Percentiles rank a stretch among this genome's conserved stretches.
These are phyloP conservation scores for Cytospora piceicola DNA, from an alignment of 2,329 filamentous ascomycete genomes.

Conservation along the genomic window DNA sequence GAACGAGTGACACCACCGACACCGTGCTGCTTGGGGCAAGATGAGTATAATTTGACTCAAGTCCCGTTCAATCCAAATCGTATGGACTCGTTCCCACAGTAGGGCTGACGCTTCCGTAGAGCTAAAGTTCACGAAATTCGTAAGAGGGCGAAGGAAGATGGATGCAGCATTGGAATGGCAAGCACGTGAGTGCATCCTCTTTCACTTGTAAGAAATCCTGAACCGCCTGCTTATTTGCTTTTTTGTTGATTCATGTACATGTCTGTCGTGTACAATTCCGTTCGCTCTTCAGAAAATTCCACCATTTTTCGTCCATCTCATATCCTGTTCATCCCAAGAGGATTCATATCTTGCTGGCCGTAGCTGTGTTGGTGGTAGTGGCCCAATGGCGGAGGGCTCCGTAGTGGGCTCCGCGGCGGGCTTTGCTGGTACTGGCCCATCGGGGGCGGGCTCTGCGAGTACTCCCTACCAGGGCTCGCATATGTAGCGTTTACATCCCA, in stretches of 20 bases:
- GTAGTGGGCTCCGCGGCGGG: constrained; percentile 31
- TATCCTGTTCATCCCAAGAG: constrained; percentile 61
- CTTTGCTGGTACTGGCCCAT: constrained; percentile 21
- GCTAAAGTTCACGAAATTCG: neutral
- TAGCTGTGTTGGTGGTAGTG: constrained; percentile 31
- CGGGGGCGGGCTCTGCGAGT: constrained; percentile 24
- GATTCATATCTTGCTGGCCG: constrained; percentile 50
- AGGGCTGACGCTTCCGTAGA: neutral
- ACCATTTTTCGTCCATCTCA: constrained; percentile 37
- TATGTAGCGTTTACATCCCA: constrained; percentile 52
- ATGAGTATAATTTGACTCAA: neutral
- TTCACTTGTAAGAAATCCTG: neutral
- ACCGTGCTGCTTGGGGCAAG: neutral
- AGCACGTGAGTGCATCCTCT: constrained; percentile 22
- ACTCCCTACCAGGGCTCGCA: constrained; percentile 36
- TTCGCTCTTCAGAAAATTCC: constrained; percentile 20
- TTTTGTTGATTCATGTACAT: constrained; percentile 2
- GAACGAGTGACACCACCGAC: neutral
- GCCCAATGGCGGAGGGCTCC: constrained; percentile 33
- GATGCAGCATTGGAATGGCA: constrained; percentile 11
- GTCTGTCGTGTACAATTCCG: constrained; percentile 20
- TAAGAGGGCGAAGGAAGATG: neutral
- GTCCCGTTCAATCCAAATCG: neutral
- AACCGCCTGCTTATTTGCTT: neutral
- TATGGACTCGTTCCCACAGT: neutral